phyloP scores from a whole-genome alignment of 768 basidiomycete genomes.

The Boletus rubroflammeus region DNA sequence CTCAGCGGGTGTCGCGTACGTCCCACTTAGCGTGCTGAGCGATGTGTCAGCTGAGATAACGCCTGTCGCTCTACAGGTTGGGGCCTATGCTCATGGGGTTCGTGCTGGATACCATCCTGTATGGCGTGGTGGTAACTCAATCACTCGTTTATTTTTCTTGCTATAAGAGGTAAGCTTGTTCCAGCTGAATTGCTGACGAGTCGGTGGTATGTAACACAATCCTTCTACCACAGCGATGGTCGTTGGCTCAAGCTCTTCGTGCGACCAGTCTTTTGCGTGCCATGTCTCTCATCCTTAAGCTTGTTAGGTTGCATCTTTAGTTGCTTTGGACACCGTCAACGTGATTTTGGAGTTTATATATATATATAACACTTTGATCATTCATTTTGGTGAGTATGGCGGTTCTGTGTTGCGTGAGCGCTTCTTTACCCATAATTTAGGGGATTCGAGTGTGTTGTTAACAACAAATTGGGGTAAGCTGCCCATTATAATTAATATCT shows the following conservation, averaged over 20 bases:
- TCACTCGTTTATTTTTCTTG: slow-evolving; percentile 30
- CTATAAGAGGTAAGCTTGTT: slow-evolving; percentile 22
- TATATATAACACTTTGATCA: slow-evolving; percentile 25
- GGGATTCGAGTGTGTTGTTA: slow-evolving; percentile 13
- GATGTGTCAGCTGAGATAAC: not conserved
- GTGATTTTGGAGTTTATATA: slow-evolving; percentile 24
- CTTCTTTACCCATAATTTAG: slow-evolving; percentile 1
- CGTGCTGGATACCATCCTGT: slow-evolving; percentile 34
- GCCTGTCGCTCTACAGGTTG: slow-evolving; percentile 16
- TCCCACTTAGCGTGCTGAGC: not conserved
- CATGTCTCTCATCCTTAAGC: not conserved
- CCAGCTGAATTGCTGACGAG: not conserved
- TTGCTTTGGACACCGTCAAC: slow-evolving; percentile 25
- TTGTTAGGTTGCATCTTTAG: slow-evolving; percentile 18
- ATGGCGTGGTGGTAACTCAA: slow-evolving; percentile 35
- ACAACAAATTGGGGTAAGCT: slow-evolving; percentile 23
- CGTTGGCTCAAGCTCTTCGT: slow-evolving; percentile 26
- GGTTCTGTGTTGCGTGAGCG: not conserved
- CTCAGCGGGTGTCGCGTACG: slow-evolving; percentile 23
- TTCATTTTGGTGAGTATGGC: slow-evolving; percentile 21
- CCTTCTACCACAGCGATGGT: slow-evolving; percentile 13
- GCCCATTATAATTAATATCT: not conserved
- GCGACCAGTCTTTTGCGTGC: not conserved
- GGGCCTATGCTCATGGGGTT: slow-evolving; percentile 37
- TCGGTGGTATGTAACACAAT: not conserved